Evolutionary conservation across 805 yeast genomes (phyloP), one percentile per base, ranked within the genome.

Genomic region (Suhomyces tanzawaensis): DNA sequence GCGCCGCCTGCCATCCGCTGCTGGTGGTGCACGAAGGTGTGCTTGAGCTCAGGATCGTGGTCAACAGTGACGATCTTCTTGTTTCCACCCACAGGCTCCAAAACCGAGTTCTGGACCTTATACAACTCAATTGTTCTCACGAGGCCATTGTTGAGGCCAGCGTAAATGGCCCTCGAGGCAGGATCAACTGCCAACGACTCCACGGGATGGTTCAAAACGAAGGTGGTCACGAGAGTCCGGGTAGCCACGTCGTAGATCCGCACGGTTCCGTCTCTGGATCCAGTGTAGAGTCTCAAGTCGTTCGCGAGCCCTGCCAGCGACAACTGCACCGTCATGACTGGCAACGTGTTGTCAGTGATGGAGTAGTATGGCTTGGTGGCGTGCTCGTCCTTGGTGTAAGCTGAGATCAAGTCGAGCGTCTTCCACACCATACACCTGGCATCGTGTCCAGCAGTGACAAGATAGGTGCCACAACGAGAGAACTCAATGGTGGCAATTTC

Each of bases 371-470:
- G 89, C 53, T 80, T 82, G 19, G 74, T 47, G 15, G 49, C 53
- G 1, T 62, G 55, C 3, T 57, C 55, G 0, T 57, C 57, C 1
- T 57, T 40, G 23, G 30, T 4, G 35, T 52, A 58, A 14, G 55
- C 35, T 4, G 66, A 48, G 15, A 81, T 62, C 33, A 90, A 64
- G 48, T 87, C 95, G 14, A 69, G 45, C 0, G 82, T 64, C 44
- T 74, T 76, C 95, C 95, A 90, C 3, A 85, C 74, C 18, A 82
- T 69, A 12, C 84, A 73, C 45, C 96, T 71, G 1, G 95, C 79
- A 64, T 91, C 99, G 29, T 71, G 72, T 48, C 95, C 87, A n/a
- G 83, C 86, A 4, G 90, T 76, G 5, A 85, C 72, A 29, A 91
- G 55, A 40, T 76, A 81, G 16, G 80, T 74, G n/a, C 71, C 71